A percentile compares a stretch with the other conserved stretches of the same genome.
These are phyloP conservation scores for Datisca glomerata DNA, from an alignment of 306 rosid genomes.

Conservation along the genomic window DNA sequence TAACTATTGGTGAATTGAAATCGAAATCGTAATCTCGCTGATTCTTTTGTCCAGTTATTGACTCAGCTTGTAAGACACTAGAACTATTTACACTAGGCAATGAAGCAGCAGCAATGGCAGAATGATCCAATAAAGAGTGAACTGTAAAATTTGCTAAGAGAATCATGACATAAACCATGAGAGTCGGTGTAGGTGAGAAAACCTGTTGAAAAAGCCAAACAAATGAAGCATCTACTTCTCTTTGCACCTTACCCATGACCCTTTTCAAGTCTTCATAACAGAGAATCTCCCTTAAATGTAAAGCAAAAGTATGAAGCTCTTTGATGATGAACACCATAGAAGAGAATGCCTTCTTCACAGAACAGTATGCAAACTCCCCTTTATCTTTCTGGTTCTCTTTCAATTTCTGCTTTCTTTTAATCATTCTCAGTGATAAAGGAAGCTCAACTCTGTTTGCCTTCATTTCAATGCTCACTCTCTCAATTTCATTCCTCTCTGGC, in stretches of 20 bases:
- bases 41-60: too few species aligned
- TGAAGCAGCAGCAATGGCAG: constrained; percentile 11
- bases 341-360: constrained; percentile 44
- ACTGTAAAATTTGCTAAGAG: constrained; percentile 39
- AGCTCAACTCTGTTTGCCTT: constrained; percentile 35
- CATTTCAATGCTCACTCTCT: constrained; percentile 18
- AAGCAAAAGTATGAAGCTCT: constrained; percentile 46
- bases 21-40: too few species aligned
- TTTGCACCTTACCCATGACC: constrained; percentile 22
- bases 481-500: background rate
- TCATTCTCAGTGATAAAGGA: constrained; percentile 47
- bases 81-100: too few species aligned
- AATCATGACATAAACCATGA: constrained; percentile 46
- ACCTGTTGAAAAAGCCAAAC: constrained; percentile 63
- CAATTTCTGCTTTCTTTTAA: constrained; percentile 45
- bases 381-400: constrained; percentile 19
- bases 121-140: constrained; percentile 27
- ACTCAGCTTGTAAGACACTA: too few species aligned
- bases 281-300: constrained; percentile 31
- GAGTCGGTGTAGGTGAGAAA: constrained; percentile 39
- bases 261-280: constrained; percentile 36
- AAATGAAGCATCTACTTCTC: constrained; percentile 46
- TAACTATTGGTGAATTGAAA: too few species aligned
- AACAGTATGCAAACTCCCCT: constrained; percentile 21
- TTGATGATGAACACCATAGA: constrained; percentile 47